Evolutionary conservation across 1,139 yeast species (phyloP), one percentile per base, ranked within the genome.

Genomic region (Candida sp.): DNA sequence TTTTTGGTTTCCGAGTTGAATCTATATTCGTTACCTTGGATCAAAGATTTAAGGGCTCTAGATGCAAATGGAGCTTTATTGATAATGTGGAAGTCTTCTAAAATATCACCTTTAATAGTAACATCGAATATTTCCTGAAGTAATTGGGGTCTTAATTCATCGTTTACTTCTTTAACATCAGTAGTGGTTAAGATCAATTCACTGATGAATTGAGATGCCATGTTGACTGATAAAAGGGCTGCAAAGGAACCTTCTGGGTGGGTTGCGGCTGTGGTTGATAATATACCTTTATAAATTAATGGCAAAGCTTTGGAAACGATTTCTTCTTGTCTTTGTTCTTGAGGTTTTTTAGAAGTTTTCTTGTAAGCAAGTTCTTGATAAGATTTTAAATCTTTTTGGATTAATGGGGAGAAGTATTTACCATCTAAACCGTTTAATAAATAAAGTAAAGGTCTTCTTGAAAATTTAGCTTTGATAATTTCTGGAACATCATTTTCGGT

Each of bases 371-470:
- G 63, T 51, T 77, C 79, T 57, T 84, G 79, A 58, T 87, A 84
- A 53, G 68, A 76, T 38, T 67, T 60, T 46, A 90, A 69, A 45
- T 84, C 82, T 42, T 79, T 79, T 59, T 82, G 76, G 33, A 81
- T 78, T 21, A 73, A 61, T 42, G 95, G 95, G 30, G 87, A 78
- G 65, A 93, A 91, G 64, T 84, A 91, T 58, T 87, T 84, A 29
- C 91, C 88, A 54, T 85, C 87, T 48, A 87, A 74, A 4, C 96
- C 97, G 49, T 83, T 77, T 50, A 91, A 73, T 47, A 91, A 69
- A 63, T 89, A 91, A 46, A 93, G 67, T 58, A 91, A 81, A 34
- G 98, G 97, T 64, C 97, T 82, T 70, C 99, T 81, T 34, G 93
- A 89, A 58, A 77, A 86, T 61, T 90, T 89, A 53, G 87, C 86